These are phyloP conservation scores for Scenedesmus sp. DNA, from an alignment of 163 green algal species.

Conservation along the genomic window DNA sequence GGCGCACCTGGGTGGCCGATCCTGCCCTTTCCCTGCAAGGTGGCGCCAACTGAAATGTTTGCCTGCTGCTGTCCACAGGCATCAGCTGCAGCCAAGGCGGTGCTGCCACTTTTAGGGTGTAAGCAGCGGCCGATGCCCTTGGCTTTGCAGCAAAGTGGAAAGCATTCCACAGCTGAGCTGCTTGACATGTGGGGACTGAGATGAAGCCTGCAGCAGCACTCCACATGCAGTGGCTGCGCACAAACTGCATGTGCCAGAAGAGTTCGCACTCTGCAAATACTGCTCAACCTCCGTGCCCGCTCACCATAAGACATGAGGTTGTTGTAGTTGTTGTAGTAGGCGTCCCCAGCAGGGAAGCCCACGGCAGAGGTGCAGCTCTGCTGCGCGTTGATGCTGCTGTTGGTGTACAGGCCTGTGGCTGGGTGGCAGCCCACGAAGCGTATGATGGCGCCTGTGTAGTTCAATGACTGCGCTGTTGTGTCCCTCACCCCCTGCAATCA, in stretches of 20 bases:
- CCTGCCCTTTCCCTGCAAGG: neutral
- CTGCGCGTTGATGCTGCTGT: slow-evolving; percentile 29
- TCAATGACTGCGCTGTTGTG: slow-evolving; percentile 32
- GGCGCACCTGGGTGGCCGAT: too few species aligned
- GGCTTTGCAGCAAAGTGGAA: too few species aligned
- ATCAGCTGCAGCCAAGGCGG: too few species aligned
- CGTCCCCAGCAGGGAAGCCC: slow-evolving; percentile 27
- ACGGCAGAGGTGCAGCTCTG: slow-evolving; percentile 13
- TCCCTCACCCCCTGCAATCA: slow-evolving; percentile 1
- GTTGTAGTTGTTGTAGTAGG: slow-evolving; percentile 42
- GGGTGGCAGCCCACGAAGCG: slow-evolving; percentile 29
- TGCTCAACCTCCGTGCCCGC: neutral
- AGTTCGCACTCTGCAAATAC: neutral
- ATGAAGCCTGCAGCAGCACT: too few species aligned
- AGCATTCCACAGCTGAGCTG: too few species aligned
- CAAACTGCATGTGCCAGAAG: too few species aligned
- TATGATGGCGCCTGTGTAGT: slow-evolving; percentile 12
- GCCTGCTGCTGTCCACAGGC: too few species aligned
- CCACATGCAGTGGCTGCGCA: too few species aligned
- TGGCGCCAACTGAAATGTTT: too few species aligned
- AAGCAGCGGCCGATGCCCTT: too few species aligned
- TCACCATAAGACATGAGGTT: slow-evolving; percentile 38
- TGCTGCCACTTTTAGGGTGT: too few species aligned
- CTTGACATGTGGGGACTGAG: too few species aligned
- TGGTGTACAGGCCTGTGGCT: slow-evolving; percentile 12